These are phyloP conservation scores for Suillus hirtellus DNA, from an alignment of 768 basidiomycete species.

Conservation along the genomic window DNA sequence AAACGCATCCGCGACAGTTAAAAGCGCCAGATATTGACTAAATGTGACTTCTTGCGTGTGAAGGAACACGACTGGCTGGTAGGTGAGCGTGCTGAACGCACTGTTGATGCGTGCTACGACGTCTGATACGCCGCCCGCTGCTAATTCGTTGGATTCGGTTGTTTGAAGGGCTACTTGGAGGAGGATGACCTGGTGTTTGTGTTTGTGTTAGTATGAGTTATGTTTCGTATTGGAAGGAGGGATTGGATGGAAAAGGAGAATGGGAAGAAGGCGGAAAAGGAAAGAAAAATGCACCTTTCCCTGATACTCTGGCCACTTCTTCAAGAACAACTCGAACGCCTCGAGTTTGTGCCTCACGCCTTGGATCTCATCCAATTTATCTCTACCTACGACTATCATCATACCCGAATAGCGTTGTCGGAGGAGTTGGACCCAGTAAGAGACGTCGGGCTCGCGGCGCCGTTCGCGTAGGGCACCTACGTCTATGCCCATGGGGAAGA, in stretches of 20 bases:
- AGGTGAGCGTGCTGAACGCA: conserved; percentile 80
- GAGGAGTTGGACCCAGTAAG: conserved; percentile 80
- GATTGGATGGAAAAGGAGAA: neutral
- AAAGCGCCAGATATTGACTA: conserved; percentile 78
- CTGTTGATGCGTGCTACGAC: conserved; percentile 78
- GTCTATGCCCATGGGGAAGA: conserved; percentile 92
- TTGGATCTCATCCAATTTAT: conserved; percentile 88
- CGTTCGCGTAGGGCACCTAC: conserved; percentile 65
- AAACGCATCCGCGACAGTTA: conserved; percentile 84
- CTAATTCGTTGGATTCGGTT: conserved; percentile 71
- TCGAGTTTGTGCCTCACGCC: conserved; percentile 83
- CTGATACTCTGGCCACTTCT: conserved; percentile 76
- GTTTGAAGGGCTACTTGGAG: conserved; percentile 89
- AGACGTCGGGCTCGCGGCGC: conserved; percentile 75
- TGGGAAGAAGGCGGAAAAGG: neutral
- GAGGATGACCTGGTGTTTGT: conserved; percentile 57
- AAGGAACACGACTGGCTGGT: conserved; percentile 85
- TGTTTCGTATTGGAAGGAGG: neutral
- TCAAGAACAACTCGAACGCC: conserved; percentile 82
- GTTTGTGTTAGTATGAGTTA: neutral
- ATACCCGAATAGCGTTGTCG: conserved; percentile 81
- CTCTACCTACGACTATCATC: conserved; percentile 85
- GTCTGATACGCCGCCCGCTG: conserved; percentile 67
- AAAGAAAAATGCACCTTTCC: conserved; percentile 51
- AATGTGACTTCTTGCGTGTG: conserved; percentile 86